phyloP scores from a whole-genome alignment of 768 basidiomycete species.

The Lentinula sp. region DNA sequence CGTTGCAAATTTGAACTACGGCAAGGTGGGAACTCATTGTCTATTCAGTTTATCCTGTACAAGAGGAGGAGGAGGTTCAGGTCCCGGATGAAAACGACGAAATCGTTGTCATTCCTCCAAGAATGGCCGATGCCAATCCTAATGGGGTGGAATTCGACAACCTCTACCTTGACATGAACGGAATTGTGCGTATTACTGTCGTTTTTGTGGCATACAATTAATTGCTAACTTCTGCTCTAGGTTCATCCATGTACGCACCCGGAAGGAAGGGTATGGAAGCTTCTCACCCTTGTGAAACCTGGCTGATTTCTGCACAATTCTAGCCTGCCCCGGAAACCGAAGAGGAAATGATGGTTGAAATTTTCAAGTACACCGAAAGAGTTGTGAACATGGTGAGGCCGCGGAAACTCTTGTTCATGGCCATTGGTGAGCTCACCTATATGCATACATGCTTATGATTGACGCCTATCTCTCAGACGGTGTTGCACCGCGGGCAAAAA shows the following conservation, averaged over 20 bases:
- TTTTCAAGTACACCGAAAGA: slow-evolving; percentile 95
- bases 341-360: slow-evolving; percentile 98
- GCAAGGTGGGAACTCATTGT: neutral
- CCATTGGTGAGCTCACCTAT: slow-evolving; percentile 64
- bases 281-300: neutral
- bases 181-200: slow-evolving; percentile 62
- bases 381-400: slow-evolving; percentile 97
- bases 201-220: neutral
- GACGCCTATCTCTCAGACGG: slow-evolving; percentile 55
- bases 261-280: slow-evolving; percentile 73
- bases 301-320: neutral
- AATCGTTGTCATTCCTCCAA: slow-evolving; percentile 66
- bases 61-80: slow-evolving; percentile 78
- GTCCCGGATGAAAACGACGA: slow-evolving; percentile 64
- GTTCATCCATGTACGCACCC: slow-evolving; percentile 99
- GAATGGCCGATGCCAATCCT: slow-evolving; percentile 81
- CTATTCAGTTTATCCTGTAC: slow-evolving; percentile 61
- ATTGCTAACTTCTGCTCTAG: slow-evolving; percentile 27
- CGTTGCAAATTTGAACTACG: neutral
- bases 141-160: slow-evolving; percentile 95
- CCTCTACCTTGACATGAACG: slow-evolving; percentile 98
- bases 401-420: slow-evolving; percentile 95
- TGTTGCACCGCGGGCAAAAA: slow-evolving; percentile 96
- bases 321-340: slow-evolving; percentile 96
- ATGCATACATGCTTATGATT: neutral